Evolutionary conservation across 179 eudicot genomes (phyloP).

Genomic region (Actinidia arguta): DNA sequence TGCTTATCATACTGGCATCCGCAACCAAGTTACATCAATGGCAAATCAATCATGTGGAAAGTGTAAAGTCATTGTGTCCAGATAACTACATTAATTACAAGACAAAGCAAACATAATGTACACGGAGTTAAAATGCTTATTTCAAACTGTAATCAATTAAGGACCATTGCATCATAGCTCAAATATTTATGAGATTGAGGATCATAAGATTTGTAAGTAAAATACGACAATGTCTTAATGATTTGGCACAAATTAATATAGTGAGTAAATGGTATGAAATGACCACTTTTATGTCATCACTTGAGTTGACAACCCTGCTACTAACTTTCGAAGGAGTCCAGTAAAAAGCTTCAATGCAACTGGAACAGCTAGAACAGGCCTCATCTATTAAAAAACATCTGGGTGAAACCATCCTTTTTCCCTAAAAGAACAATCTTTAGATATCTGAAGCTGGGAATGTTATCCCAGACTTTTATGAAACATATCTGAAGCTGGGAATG

Average conservation of each 20-base stretch:
- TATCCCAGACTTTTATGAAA: neutral
- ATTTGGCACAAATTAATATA: neutral
- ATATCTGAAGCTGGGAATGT: neutral
- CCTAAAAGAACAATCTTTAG: neutral
- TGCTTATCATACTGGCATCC: neutral
- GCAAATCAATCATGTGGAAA: neutral
- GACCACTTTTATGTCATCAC: neutral
- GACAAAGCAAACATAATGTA: neutral
- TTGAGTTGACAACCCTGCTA: neutral
- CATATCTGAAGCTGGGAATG: neutral
- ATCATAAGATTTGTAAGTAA: neutral
- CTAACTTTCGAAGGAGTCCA: neutral
- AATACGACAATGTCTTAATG: neutral
- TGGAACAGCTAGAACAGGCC: neutral
- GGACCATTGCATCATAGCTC: neutral
- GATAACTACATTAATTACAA: neutral
- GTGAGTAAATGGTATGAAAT: neutral
- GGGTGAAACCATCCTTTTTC: neutral
- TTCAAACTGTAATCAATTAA: neutral
- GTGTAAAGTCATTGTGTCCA: neutral
- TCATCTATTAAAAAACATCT: neutral
- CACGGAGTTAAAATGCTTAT: neutral
- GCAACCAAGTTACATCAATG: neutral
- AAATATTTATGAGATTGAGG: neutral
- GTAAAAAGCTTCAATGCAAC: neutral